Percentiles rank a stretch among this genome's conserved stretches.
These are phyloP conservation scores for Uronychia binucleata DNA, from an alignment of 73 alveolate genomes.

Conservation along the genomic window DNA sequence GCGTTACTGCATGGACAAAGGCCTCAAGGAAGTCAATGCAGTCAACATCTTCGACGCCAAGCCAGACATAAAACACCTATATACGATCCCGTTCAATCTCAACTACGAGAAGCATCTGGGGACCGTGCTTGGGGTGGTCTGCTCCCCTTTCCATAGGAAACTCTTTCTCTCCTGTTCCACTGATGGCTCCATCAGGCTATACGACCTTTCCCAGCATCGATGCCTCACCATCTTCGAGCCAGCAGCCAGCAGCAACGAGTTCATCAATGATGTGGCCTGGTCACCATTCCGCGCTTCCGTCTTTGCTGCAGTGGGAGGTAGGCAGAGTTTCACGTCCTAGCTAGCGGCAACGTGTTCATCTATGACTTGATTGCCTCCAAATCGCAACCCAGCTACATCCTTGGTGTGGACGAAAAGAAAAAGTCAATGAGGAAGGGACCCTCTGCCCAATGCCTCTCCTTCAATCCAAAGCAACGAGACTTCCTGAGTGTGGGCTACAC, in stretches of 20 bases:
- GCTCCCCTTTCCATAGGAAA: constrained; percentile 69
- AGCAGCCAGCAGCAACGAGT: constrained; percentile 51
- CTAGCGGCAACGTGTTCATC: constrained; percentile 63
- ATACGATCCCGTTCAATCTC: constrained; percentile 65
- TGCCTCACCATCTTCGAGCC: constrained; percentile 70
- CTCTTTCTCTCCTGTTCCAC: constrained; percentile 64
- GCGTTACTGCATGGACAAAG: constrained; percentile 72
- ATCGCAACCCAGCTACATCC: constrained; percentile 42
- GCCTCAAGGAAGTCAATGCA: constrained; percentile 64
- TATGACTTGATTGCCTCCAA: constrained; percentile 60
- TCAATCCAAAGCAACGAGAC: constrained; percentile 66
- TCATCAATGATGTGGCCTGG: constrained; percentile 59
- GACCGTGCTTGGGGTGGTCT: constrained; percentile 48
- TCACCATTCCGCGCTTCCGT: constrained; percentile 82
- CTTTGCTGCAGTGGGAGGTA: constrained; percentile 78
- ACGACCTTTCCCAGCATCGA: constrained; percentile 43
- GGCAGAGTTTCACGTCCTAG: too few species aligned
- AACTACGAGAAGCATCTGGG: constrained; percentile 81
- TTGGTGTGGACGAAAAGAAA: constrained; percentile 21
- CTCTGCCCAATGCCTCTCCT: constrained; percentile 13
- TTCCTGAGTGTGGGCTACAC: constrained; percentile 62
- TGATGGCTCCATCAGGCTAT: constrained; percentile 73
- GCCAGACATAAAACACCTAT: constrained; percentile 72
- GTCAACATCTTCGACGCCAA: constrained; percentile 66
- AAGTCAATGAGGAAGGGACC: constrained; percentile 4